These are phyloP conservation scores for Candida chilensis DNA, from an alignment of 805 yeast species.

Conservation along the genomic window DNA sequence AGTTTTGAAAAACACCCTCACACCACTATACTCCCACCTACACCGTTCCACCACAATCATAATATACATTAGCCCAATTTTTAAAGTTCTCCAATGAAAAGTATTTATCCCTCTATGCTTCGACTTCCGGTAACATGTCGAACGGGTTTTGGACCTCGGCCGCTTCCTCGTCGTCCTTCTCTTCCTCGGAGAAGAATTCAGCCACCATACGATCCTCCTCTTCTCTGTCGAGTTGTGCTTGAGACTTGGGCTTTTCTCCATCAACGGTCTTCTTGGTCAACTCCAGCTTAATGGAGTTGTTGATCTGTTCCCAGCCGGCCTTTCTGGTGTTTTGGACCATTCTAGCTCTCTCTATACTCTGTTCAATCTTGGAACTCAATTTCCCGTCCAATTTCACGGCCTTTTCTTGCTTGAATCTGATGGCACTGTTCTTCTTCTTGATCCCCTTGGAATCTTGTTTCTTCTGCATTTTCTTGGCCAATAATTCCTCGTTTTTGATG, in stretches of 20 bases:
- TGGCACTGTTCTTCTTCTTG: conserved; percentile 15
- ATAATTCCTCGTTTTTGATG: conserved; percentile 53
- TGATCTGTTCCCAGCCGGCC: conserved; percentile 66
- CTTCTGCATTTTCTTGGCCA: conserved; percentile 45
- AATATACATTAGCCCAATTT: conserved; percentile 3
- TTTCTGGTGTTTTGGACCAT: conserved; percentile 55
- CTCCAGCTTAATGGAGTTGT: conserved; percentile 30
- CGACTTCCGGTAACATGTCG: conserved; percentile 27
- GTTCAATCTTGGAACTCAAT: conserved; percentile 52
- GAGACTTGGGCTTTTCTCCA: conserved; percentile 7
- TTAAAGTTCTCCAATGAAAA: background rate
- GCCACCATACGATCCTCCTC: conserved; percentile 26
- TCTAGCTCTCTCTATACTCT: conserved; percentile 55
- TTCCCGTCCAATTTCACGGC: conserved; percentile 45
- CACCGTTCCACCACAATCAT: no score
- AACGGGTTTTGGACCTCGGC: conserved; percentile 14
- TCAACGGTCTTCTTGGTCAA: conserved; percentile 5
- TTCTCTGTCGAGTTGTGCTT: conserved; percentile 15
- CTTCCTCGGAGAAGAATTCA: conserved; percentile 14
- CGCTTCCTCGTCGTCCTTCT: conserved; percentile 4
- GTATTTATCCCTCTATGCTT: conserved; percentile 4
- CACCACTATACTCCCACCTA: no score
- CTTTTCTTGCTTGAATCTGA: conserved; percentile 12
- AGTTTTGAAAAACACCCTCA: no score
- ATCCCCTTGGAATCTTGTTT: conserved; percentile 6